Base-by-base conservation (phyloP, 495 filamentous ascomycete genomes). In the Letharia lupina region DNA sequence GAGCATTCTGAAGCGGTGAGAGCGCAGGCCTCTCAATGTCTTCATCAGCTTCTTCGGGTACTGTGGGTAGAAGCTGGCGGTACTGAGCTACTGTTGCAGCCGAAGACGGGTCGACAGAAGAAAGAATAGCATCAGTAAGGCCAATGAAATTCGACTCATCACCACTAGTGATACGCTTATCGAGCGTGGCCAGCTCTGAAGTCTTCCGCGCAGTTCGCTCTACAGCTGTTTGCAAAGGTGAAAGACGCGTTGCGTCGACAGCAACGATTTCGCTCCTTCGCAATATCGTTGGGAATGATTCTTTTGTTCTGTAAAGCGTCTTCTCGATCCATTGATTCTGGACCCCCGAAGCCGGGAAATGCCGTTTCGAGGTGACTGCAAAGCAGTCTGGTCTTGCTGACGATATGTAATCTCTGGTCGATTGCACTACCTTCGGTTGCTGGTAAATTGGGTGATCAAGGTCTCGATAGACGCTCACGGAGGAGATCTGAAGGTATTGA, bases 191-290 rank as follows among this genome's bases (percentile, higher is more conserved):
- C 77, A 98, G 81, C 73, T 98, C 95, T 60, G 87, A 83, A 15
- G 93, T 94, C 80, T 97, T 97, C 61, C 91, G 84, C 71, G 88
- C 86, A 45, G 95, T 91, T n/a, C 93, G 84, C 73, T 97, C 93
- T 57, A 98, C 83, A 7, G 90, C 94, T 10, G 91, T 93, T 71
- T 98, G 88, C 66, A 93, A 77, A 12, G 93, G 89, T 33, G 84
- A 83, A 18, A 96, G 74, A 4, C 81, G 80, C 31, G 90, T 73
- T 39, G 86, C 84, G n/a, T 84, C 77, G n/a, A 83, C 80, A 5
- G 81, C 74, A 15, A 95, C 74, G 64, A 98, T 87, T 76, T 98
- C 94, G 71, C 90, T 95, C 56, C 92, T 83, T 45, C 91, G 84
- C 35, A 96, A 79, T 50, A 98, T 94, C 12, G 91, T 96, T 10